These are phyloP conservation scores for Beauveria australis DNA, from an alignment of 2,329 filamentous ascomycete genomes.

Conservation along the genomic window DNA sequence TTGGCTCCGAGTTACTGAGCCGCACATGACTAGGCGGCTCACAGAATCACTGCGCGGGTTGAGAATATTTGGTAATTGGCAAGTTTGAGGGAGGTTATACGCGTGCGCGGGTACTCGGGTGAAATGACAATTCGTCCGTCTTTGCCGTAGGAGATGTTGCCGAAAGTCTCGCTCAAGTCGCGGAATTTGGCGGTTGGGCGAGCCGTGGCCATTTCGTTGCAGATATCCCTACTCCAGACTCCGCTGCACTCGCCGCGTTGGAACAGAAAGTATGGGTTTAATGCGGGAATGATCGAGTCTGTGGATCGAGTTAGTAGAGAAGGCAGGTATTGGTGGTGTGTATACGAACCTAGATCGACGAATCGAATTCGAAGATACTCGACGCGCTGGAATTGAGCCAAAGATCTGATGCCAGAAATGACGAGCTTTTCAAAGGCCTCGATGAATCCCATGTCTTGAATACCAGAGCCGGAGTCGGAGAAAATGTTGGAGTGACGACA, in stretches of 20 bases:
- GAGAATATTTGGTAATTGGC: slow-evolving; percentile 47
- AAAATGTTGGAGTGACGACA: slow-evolving; percentile 49
- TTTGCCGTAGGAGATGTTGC: slow-evolving; percentile 49
- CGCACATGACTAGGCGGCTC: slow-evolving; percentile 4
- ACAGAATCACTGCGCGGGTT: slow-evolving; percentile 29
- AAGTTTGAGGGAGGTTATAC: slow-evolving; percentile 48
- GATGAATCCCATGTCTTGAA: slow-evolving; percentile 66
- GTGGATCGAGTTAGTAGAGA: slow-evolving; percentile 13
- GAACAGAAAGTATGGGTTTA: slow-evolving; percentile 67
- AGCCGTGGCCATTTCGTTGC: slow-evolving; percentile 49
- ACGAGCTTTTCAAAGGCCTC: slow-evolving; percentile 62
- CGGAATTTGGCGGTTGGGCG: slow-evolving; percentile 52
- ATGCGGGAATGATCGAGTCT: slow-evolving; percentile 61
- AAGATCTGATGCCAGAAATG: slow-evolving; percentile 50
- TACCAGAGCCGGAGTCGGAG: slow-evolving; percentile 59
- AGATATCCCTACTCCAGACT: slow-evolving; percentile 63
- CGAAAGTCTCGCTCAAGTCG: slow-evolving; percentile 57
- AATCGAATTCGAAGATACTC: slow-evolving; percentile 63
- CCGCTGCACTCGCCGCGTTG: slow-evolving; percentile 54
- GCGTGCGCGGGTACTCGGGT: slow-evolving; percentile 45
- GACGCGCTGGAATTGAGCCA: slow-evolving; percentile 51
- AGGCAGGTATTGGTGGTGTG: neutral
- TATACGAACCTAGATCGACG: slow-evolving; percentile 55
- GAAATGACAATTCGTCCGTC: slow-evolving; percentile 50
- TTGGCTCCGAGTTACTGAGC: neutral